Evolutionary conservation across 2,329 filamentous ascomycete species (phyloP), one percentile per base, ranked within the genome.

Genomic region (Ophiostoma novo-ulmi): DNA sequence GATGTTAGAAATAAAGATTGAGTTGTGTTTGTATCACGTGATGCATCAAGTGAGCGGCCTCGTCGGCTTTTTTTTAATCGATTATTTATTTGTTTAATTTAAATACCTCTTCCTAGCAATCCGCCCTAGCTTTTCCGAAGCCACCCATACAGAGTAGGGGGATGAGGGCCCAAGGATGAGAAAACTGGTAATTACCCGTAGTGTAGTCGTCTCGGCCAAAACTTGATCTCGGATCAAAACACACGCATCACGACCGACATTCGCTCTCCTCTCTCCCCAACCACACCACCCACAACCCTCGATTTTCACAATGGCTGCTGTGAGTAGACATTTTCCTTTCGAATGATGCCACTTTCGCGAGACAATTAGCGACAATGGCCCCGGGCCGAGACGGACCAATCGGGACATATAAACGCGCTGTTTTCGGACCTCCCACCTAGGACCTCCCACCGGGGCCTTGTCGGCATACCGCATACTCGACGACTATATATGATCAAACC

Each of bases 51-150:
- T 66, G 64, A 26, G 20, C 38, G 36, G 2, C 4, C 4, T 13
- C 3, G 64, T 13, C 64, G 38, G 38, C 20, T 44, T 41, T 66
- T 44, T 66, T 31, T 63, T 35, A 35, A 26, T 63, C 4, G 8
- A 26, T 31, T n/a, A 36, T 39, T 66, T 70, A 36, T 35, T 22
- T n/a, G 26, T 67, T 70, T 39, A 58, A 70, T 67, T 20, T 26
- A 31, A 35, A 31, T 41, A 31, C 22, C 48, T 39, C 39, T 13
- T 52, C 20, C 39, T 35, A 36, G 67, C 63, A 61, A 68, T 41
- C 48, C 71, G 71, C 70, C 73, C 73, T 74, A 74, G 73, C 73
- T 74, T 74, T 74, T 74, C 73, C 73, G 73, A 74, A 72, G 63
- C 38, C 55, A 26, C 64, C 67, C 70, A 69, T 63, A 44, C 68